These are phyloP conservation scores for Bryopsis sp. DNA, from an alignment of 139 green algal genomes.

Conservation along the genomic window DNA sequence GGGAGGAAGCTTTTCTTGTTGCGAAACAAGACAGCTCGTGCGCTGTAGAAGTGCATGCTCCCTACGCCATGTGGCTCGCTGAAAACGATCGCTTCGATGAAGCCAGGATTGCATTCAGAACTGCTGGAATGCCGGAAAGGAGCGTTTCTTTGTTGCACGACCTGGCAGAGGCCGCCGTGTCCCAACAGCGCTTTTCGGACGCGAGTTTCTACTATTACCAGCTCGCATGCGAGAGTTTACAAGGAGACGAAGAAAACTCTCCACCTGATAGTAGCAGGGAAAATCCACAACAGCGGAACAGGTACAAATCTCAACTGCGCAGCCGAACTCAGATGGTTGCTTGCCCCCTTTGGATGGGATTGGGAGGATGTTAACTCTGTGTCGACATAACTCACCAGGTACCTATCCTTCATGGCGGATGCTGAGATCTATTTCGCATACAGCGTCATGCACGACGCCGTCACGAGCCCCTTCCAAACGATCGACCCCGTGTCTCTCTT, in stretches of 20 bases:
- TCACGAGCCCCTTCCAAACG: slow-evolving; percentile 27
- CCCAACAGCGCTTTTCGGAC: slow-evolving; percentile 45
- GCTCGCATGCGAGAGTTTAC: slow-evolving; percentile 48
- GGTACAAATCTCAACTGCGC: not conserved
- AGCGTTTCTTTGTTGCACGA: slow-evolving; percentile 25
- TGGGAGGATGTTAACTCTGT: not conserved
- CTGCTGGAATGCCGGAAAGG: slow-evolving; percentile 29
- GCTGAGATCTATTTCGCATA: slow-evolving; percentile 45
- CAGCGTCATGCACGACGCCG: slow-evolving; percentile 41
- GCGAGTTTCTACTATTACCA: slow-evolving; percentile 55
- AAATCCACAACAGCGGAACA: not conserved
- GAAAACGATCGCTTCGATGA: slow-evolving; percentile 46
- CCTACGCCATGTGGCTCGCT: slow-evolving; percentile 56
- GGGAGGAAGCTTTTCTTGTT: slow-evolving; percentile 30
- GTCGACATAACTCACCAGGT: not conserved
- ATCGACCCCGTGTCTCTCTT: not conserved
- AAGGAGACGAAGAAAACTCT: not conserved
- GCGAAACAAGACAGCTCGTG: slow-evolving; percentile 20
- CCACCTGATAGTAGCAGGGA: too few relatives aligned
- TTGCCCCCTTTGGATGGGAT: not conserved
- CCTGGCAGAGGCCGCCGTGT: slow-evolving; percentile 50
- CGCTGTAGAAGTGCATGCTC: slow-evolving; percentile 33
- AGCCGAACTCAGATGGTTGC: not conserved
- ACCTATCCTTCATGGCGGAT: not conserved
- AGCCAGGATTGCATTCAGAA: slow-evolving; percentile 35